phyloP scores from a whole-genome alignment of 768 basidiomycete species.

The Suillus placidus region DNA sequence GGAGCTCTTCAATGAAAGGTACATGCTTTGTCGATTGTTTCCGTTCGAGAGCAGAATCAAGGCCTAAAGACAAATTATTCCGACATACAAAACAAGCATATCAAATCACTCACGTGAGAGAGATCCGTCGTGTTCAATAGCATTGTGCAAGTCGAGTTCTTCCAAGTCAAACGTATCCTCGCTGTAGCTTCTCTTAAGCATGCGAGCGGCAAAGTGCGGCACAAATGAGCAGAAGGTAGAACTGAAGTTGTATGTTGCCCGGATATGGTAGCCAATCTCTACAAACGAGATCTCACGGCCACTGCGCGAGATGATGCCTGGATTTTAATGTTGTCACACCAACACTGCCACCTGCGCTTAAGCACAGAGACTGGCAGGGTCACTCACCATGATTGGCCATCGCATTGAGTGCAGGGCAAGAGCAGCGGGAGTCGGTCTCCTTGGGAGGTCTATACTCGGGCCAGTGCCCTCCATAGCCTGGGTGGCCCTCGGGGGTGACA shows the following conservation, averaged over 20 bases:
- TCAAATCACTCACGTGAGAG: conserved; percentile 31
- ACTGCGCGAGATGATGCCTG: conserved; percentile 55
- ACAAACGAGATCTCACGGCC: conserved; percentile 70
- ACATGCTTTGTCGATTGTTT: conserved; percentile 57
- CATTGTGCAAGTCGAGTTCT: conserved; percentile 73
- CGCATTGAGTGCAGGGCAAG: conserved; percentile 78
- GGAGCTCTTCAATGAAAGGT: conserved; percentile 58
- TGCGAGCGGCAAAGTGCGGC: conserved; percentile 57
- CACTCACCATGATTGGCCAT: conserved; percentile 79
- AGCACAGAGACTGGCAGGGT: not conserved
- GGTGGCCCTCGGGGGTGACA: conserved; percentile 56
- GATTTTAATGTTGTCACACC: not conserved
- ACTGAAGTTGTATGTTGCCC: conserved; percentile 68
- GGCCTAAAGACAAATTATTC: conserved; percentile 42
- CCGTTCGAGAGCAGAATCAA: conserved; percentile 48
- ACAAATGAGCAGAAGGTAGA: conserved; percentile 70
- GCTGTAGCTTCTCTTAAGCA: conserved; percentile 58
- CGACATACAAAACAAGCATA: not conserved
- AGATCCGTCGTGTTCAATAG: conserved; percentile 43
- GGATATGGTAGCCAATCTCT: conserved; percentile 44
- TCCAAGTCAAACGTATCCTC: conserved; percentile 63
- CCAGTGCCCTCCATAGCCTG: conserved; percentile 67
- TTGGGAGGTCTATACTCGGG: conserved; percentile 62
- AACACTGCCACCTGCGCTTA: not conserved
- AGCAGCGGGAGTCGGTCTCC: conserved; percentile 68